Evolutionary conservation across 2,329 filamentous ascomycete genomes (phyloP), one percentile per base, ranked within the genome.

Genomic region (Coniochaeta sp.): DNA sequence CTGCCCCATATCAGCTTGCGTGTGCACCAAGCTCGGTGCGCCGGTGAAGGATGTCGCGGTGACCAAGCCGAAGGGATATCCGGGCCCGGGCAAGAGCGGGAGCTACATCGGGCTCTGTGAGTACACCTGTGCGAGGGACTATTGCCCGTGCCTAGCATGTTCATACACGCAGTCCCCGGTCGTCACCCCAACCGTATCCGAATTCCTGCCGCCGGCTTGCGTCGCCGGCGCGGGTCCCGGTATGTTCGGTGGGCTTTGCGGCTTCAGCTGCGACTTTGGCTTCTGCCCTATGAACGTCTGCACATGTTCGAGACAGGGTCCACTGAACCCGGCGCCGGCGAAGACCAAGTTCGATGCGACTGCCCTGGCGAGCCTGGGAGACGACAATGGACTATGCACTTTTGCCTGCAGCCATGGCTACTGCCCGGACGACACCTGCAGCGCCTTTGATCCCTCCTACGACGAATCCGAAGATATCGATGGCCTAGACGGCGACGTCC

Each of bases 371-470:
- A 13, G 20, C 20, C 32, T 35, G n/a, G 10, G 8, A 16, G 40
- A 45, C 24, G 5, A 32, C n/a, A 9, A 45, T 12, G 40, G 20
- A 12, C 40, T 45, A 3, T 45, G 40, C 40, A 5, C 2, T 13
- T 45, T 45, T 20, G 40, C 40, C 40, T 45, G 40, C 24, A 27
- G 24, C 20, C 40, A 45, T 13, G 40, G 40, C 8, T 45, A 45
- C 40, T 45, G 40, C 40, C 40, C 40, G 13, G 32, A 35, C 32
- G 32, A 7, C 13, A 4, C 6, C 31, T 7, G 6, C 31, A 33
- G 13, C 18, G 62, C 71, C 9, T 64, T 67, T 13, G 53, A 58
- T 45, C 32, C 51, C 48, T n/a, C n/a, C n/a, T n/a, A n/a, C n/a
- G n/a, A n/a, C n/a, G n/a, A n/a, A n/a, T n/a, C n/a, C n/a, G n/a